Conservation (phyloP, 257 asterid species). For the Solanum lignicaule region DNA sequence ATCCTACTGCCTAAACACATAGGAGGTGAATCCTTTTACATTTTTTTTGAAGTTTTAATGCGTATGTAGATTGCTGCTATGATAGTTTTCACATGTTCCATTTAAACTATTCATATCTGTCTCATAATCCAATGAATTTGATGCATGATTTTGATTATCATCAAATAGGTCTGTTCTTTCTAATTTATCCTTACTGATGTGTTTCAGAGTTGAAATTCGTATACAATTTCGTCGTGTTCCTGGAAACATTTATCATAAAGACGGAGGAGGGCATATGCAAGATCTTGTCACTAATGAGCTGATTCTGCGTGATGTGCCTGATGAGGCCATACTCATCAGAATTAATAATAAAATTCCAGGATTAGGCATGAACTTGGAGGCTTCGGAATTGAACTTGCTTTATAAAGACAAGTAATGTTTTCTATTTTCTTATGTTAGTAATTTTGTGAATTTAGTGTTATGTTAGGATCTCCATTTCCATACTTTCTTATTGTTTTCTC, state of each 20-base stretch:
- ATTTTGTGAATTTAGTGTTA: background rate
- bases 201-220: slow-evolving; percentile 37
- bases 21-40: background rate
- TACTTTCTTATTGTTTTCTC: background rate
- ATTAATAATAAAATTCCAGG: slow-evolving; percentile 48
- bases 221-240: slow-evolving; percentile 38
- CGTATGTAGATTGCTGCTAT: background rate
- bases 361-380: slow-evolving; percentile 35
- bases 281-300: slow-evolving; percentile 32
- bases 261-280: slow-evolving; percentile 1
- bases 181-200: background rate
- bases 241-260: slow-evolving; percentile 25
- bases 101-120: background rate
- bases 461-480: background rate
- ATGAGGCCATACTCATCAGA: slow-evolving; percentile 34
- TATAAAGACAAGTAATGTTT: slow-evolving; percentile 40
- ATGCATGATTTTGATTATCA: background rate
- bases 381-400: slow-evolving; percentile 42
- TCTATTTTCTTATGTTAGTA: background rate
- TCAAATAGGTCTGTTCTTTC: background rate
- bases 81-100: background rate
- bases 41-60: background rate
- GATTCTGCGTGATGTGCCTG: slow-evolving; percentile 34
- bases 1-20: background rate
- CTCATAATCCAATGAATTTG: background rate